Evolutionary conservation across 306 rosid genomes (phyloP).

Genomic region (Rosa chinensis): DNA sequence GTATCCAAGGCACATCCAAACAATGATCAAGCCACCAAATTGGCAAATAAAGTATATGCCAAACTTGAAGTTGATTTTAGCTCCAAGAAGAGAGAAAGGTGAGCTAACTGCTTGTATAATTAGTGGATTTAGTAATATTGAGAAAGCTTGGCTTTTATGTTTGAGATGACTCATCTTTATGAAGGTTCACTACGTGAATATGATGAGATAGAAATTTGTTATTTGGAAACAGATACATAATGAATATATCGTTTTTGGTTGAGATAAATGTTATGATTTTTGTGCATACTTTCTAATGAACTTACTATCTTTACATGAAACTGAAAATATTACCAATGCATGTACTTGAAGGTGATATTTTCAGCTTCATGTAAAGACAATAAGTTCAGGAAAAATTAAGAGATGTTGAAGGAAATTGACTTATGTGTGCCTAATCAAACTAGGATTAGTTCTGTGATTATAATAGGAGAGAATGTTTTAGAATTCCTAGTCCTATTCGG

Average conservation of each 20-base stretch:
- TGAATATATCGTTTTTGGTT: conserved; percentile 29
- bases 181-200: conserved; percentile 97
- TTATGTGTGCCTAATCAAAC: too few relatives aligned
- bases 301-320: not conserved
- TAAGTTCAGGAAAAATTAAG: not conserved
- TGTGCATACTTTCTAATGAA: not conserved
- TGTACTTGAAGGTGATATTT: not conserved
- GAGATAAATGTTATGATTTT: conserved; percentile 18
- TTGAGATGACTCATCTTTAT: conserved; percentile 94
- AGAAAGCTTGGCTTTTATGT: conserved; percentile 98
- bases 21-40: conserved; percentile 82
- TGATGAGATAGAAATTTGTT: conserved; percentile 93
- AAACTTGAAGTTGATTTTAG: conserved; percentile 93
- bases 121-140: too few relatives aligned
- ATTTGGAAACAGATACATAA: conserved; percentile 83
- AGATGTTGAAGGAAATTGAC: too few relatives aligned
- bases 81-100: conserved; percentile 96
- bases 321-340: not conserved
- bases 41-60: conserved; percentile 89
- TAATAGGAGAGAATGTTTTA: too few relatives aligned
- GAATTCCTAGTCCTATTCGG: too few relatives aligned
- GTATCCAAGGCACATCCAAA: conserved; percentile 89
- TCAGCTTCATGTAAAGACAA: not conserved
- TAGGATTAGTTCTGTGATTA: too few relatives aligned
- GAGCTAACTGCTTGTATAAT: conserved; percentile 30